Evolutionary conservation across 257 asterid species (phyloP).

Genomic region (Eucommia ulmoides): DNA sequence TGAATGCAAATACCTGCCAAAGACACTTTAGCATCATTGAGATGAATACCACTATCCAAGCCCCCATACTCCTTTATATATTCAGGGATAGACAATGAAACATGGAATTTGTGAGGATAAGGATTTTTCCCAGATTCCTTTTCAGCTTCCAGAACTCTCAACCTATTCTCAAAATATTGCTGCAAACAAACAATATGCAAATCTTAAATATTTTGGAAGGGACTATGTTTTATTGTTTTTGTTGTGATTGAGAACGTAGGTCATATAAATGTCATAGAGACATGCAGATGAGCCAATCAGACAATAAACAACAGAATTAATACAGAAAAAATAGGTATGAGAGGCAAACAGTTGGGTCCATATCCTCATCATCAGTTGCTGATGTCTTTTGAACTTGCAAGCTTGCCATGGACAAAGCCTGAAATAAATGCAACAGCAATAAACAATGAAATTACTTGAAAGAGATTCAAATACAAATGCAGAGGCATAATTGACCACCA

Average conservation of each 20-base stretch:
- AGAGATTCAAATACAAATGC: too few relatives aligned
- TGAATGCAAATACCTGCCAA: constrained; percentile 45
- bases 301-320: background rate
- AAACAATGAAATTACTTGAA: too few relatives aligned
- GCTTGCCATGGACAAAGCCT: background rate
- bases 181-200: background rate
- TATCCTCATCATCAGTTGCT: background rate
- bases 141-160: background rate
- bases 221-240: too few relatives aligned
- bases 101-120: background rate
- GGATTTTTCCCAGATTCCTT: background rate
- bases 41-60: constrained; percentile 50
- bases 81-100: background rate
- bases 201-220: too few relatives aligned
- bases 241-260: too few relatives aligned
- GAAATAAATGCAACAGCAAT: too few relatives aligned
- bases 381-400: background rate
- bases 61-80: constrained; percentile 21
- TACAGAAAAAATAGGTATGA: background rate
- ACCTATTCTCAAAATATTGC: constrained; percentile 1
- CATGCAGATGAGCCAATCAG: background rate
- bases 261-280: too few relatives aligned
- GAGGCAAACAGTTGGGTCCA: background rate
- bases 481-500: too few relatives aligned
- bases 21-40: constrained; percentile 55